Conservation (phyloP, 2,329 filamentous ascomycete species). For the Calonectria montana region DNA sequence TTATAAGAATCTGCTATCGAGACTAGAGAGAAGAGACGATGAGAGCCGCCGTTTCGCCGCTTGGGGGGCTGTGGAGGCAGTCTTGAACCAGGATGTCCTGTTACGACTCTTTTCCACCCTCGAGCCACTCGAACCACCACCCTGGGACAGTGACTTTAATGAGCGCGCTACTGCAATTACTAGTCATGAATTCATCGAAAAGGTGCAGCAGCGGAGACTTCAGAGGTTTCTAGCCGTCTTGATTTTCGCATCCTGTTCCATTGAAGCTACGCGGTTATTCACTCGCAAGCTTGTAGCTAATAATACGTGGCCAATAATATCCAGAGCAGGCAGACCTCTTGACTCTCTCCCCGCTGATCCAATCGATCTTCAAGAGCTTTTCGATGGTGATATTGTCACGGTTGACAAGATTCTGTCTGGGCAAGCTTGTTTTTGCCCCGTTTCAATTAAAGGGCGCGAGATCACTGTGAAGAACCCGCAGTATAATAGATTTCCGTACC, state of each 20-base stretch:
- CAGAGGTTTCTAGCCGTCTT: not conserved
- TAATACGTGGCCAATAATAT: not conserved
- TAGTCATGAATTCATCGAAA: not conserved
- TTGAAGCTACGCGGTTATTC: not conserved
- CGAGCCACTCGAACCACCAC: not conserved
- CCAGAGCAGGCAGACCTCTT: not conserved
- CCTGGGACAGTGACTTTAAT: not conserved
- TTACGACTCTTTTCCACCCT: not conserved
- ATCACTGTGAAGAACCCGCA: not conserved
- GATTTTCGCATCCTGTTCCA: not conserved
- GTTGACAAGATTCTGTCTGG: not conserved
- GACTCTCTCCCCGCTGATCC: not conserved
- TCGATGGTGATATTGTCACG: not conserved
- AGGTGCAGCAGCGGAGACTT: not conserved
- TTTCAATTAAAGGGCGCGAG: not conserved
- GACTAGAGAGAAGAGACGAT: not conserved
- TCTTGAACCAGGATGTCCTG: not conserved
- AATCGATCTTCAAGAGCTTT: not conserved
- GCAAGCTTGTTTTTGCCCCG: constrained; percentile 5
- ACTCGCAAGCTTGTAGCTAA: not conserved
- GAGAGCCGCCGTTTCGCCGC: not conserved
- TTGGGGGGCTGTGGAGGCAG: not conserved
- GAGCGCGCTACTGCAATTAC: not conserved
- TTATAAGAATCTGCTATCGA: not conserved
- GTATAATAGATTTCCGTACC: not conserved